Percentiles rank a stretch among this genome's conserved stretches.
Evolutionary conservation across 2,329 filamentous ascomycete genomes (phyloP).

Genomic region (Zymoseptoria ardabiliae): DNA sequence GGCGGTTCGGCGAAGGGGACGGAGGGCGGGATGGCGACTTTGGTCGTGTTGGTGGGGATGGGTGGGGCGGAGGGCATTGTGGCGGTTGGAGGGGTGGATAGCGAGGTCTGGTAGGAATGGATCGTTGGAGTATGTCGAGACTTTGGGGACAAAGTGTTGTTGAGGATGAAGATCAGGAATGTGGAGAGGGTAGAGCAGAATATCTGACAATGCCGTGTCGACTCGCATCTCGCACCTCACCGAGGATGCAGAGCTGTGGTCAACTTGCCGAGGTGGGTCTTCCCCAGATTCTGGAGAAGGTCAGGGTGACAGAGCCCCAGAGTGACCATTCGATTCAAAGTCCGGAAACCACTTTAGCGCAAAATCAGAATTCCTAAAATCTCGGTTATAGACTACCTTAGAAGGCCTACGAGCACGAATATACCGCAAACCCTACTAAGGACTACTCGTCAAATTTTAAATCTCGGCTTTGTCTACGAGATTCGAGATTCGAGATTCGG

Average conservation of each 20-base stretch:
- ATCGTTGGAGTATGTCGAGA: background rate
- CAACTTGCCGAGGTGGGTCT: background rate
- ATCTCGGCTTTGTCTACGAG: too few species aligned
- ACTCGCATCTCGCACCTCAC: background rate
- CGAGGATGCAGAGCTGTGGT: background rate
- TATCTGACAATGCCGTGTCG: background rate
- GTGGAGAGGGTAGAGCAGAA: background rate
- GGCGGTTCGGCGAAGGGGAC: constrained; percentile 68
- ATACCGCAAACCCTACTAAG: too few species aligned
- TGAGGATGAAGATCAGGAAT: background rate
- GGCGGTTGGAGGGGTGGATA: background rate
- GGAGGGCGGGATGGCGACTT: constrained; percentile 9
- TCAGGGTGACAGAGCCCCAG: background rate
- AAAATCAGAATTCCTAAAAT: too few species aligned
- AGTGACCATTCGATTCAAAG: too few species aligned
- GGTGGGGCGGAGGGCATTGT: background rate
- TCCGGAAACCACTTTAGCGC: too few species aligned
- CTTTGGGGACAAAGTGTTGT: background rate
- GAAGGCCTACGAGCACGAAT: too few species aligned
- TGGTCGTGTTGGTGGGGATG: background rate
- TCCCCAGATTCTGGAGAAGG: background rate
- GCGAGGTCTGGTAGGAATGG: background rate
- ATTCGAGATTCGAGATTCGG: too few species aligned
- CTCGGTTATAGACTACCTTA: too few species aligned
- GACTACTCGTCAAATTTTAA: too few species aligned